Percentiles rank a stretch among this genome's conserved stretches.
These are phyloP conservation scores for Sporisorium reilianum DNA, from an alignment of 1,284 basidiomycete genomes.

Conservation along the genomic window DNA sequence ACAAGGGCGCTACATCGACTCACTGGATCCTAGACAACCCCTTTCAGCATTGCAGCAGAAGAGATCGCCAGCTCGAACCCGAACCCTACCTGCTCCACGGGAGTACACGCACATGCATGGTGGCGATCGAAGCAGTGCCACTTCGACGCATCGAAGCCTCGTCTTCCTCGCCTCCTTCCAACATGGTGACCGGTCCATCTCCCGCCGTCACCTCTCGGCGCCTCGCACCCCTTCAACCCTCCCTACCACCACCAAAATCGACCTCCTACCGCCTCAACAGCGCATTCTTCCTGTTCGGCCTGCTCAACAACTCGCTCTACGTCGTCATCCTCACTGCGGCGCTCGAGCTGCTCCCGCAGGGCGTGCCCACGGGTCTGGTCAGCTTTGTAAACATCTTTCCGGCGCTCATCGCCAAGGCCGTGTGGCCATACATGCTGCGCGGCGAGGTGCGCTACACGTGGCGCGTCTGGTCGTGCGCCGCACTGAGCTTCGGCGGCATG, in stretches of 20 bases:
- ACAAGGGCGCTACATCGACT: too few species aligned
- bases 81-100: too few species aligned
- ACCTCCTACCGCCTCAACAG: conserved; percentile 40
- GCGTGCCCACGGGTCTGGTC: conserved; percentile 79
- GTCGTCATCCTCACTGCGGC: conserved; percentile 97
- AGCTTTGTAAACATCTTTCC: conserved; percentile 75
- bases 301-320: conserved; percentile 74
- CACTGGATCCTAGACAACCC: not conserved
- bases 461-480: conserved; percentile 70
- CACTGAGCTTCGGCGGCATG: conserved; percentile 64
- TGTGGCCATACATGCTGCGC: conserved; percentile 81
- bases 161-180: too few species aligned
- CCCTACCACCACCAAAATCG: conserved; percentile 3
- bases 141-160: conserved; percentile 24
- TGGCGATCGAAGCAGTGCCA: conserved; percentile 20
- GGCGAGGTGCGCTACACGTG: conserved; percentile 58
- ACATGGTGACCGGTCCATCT: conserved; percentile 8
- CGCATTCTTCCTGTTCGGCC: conserved; percentile 68
- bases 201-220: not conserved
- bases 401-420: conserved; percentile 79
- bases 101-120: conserved; percentile 37
- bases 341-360: conserved; percentile 85
- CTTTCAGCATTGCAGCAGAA: not conserved
- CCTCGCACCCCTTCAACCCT: not conserved
- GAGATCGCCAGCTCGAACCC: not conserved